Evolutionary conservation across 164 flowering plant genomes (phyloP).

Genomic region (Vitis cinerea): DNA sequence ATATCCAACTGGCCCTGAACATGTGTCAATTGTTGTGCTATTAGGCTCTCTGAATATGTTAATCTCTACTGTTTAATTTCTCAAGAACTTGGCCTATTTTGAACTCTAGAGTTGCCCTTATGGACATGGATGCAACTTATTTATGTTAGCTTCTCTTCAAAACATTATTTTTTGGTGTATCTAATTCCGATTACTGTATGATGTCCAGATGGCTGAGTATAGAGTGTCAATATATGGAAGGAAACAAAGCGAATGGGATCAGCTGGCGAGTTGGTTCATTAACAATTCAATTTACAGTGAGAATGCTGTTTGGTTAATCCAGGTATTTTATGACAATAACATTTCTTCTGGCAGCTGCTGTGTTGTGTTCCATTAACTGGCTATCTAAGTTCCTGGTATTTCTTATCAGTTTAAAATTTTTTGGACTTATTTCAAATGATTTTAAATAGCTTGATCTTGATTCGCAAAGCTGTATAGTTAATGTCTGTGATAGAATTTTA

Average conservation of each 20-base stretch:
- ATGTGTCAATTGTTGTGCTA: too few relatives aligned
- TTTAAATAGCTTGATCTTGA: neutral
- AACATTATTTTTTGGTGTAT: neutral
- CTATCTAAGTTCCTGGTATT: neutral
- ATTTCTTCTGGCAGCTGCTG: constrained; percentile 1
- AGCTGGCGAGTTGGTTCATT: constrained; percentile 66
- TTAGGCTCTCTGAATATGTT: too few relatives aligned
- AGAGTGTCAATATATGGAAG: constrained; percentile 67
- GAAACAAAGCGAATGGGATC: constrained; percentile 75
- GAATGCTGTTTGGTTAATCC: constrained; percentile 70
- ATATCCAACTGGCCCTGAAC: too few relatives aligned
- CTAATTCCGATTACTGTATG: neutral
- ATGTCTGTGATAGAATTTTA: neutral
- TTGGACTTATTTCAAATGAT: neutral
- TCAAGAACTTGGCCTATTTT: too few relatives aligned
- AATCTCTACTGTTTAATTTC: too few relatives aligned
- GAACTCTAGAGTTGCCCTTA: too few relatives aligned
- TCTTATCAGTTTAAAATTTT: neutral
- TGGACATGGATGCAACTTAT: neutral
- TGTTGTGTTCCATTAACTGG: neutral
- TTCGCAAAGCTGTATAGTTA: neutral
- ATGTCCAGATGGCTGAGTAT: constrained; percentile 64
- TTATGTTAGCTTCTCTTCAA: neutral
- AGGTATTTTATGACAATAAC: constrained; percentile 30
- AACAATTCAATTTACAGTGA: constrained; percentile 58